phyloP scores from a whole-genome alignment of 805 yeast species.

The Lachancea thermotolerans region DNA sequence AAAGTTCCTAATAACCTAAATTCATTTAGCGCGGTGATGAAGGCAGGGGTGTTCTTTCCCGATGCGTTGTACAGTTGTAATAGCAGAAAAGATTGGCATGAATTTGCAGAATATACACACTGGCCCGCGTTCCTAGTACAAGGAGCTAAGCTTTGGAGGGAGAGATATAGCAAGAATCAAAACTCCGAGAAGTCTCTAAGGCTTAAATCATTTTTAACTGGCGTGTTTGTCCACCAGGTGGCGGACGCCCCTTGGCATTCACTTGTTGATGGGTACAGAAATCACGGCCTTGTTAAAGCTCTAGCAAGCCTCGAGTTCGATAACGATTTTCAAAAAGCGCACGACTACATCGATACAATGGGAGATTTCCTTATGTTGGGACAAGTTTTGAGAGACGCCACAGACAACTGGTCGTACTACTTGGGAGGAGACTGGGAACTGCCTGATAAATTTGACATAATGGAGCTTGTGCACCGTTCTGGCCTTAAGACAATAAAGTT shows the following conservation, averaged over 20 bases:
- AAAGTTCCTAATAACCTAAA: slow-evolving; percentile 30
- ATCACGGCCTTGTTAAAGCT: slow-evolving; percentile 44
- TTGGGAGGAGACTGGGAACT: slow-evolving; percentile 35
- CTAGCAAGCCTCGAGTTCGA: slow-evolving; percentile 48
- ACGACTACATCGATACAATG: slow-evolving; percentile 50
- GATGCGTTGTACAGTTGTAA: slow-evolving; percentile 61
- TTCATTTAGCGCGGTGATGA: slow-evolving; percentile 28
- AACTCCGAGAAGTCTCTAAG: slow-evolving; percentile 21
- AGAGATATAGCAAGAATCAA: slow-evolving; percentile 18
- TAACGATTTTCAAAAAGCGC: slow-evolving; percentile 45
- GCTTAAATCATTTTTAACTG: slow-evolving; percentile 50
- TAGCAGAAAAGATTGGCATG: slow-evolving; percentile 37
- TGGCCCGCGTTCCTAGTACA: slow-evolving; percentile 60
- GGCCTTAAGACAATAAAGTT: slow-evolving; percentile 34
- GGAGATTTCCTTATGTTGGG: slow-evolving; percentile 52
- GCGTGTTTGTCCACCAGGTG: slow-evolving; percentile 55
- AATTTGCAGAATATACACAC: slow-evolving; percentile 52
- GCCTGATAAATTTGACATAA: slow-evolving; percentile 38
- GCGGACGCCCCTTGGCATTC: slow-evolving; percentile 69
- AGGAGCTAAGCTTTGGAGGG: slow-evolving; percentile 40
- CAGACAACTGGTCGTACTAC: slow-evolving; percentile 15
- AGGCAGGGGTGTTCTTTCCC: slow-evolving; percentile 63
- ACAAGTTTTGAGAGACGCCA: slow-evolving; percentile 26
- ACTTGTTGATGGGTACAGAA: slow-evolving; percentile 31
- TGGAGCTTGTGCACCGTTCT: slow-evolving; percentile 32